phyloP scores from a whole-genome alignment of 805 yeast genomes.

The Kodamaea hsintzibuensis region DNA sequence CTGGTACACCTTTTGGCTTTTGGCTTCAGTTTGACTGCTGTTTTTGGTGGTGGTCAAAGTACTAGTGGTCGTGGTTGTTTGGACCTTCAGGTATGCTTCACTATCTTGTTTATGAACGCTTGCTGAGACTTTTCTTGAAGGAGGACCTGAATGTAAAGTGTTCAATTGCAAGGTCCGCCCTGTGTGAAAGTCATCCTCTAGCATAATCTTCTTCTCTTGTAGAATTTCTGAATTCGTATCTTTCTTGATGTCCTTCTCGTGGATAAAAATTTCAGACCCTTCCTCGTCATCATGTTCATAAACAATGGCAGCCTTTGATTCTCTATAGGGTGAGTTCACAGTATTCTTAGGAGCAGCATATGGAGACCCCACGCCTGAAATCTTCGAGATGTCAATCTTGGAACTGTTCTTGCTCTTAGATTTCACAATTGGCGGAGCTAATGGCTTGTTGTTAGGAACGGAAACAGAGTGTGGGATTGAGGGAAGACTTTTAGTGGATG shows the following conservation, averaged over 20 bases:
- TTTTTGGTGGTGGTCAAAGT: neutral
- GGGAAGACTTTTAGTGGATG: neutral
- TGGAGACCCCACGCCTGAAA: slow-evolving; percentile 1
- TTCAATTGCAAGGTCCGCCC: slow-evolving; percentile 7
- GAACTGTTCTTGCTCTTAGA: slow-evolving; percentile 2
- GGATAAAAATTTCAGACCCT: neutral
- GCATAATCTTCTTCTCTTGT: neutral
- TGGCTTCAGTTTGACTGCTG: neutral
- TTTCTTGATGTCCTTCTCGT: neutral
- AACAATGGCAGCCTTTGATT: neutral
- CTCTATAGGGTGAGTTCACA: neutral
- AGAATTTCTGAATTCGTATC: slow-evolving; percentile 1
- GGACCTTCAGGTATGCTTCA: neutral
- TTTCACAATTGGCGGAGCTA: slow-evolving; percentile 9
- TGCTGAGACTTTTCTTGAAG: neutral
- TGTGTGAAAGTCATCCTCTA: slow-evolving; percentile 10
- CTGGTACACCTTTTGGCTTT: slow-evolving; percentile 2
- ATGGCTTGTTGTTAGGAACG: slow-evolving; percentile 11
- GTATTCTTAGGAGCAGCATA: neutral
- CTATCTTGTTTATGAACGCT: neutral
- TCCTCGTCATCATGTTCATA: slow-evolving; percentile 7
- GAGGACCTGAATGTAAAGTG: neutral
- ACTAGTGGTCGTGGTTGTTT: neutral
- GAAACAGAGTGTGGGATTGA: neutral
- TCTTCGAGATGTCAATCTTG: neutral